A percentile compares a stretch with the other conserved stretches of the same genome.
Evolutionary conservation across 106 monocot species (phyloP).

Genomic region (Vanilla planifolia): DNA sequence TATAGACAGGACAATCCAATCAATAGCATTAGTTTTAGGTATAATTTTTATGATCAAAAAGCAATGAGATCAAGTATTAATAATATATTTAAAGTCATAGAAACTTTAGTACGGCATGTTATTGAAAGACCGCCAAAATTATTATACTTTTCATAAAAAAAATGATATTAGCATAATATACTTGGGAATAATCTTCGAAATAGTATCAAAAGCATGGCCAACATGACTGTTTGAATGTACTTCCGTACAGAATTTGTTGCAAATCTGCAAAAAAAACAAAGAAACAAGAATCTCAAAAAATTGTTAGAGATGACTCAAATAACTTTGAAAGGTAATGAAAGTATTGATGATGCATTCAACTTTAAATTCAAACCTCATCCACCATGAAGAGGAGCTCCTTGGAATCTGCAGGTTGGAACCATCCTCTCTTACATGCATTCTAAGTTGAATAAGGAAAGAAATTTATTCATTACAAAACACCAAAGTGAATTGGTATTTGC

Average conservation of each 20-base stretch:
- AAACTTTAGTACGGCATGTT: neutral
- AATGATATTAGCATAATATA: constrained; percentile 17
- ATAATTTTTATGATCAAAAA: too few relatives aligned
- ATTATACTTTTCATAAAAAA: neutral
- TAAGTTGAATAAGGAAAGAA: constrained; percentile 7
- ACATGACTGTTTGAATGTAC: constrained; percentile 6
- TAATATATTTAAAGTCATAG: too few relatives aligned
- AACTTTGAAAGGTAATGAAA: neutral
- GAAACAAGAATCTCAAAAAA: constrained; percentile 16
- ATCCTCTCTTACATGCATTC: constrained; percentile 20
- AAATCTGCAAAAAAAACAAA: constrained; percentile 25
- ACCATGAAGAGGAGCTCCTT: constrained; percentile 17
- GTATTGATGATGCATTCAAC: neutral
- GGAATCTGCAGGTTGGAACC: constrained; percentile 12
- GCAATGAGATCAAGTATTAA: too few relatives aligned
- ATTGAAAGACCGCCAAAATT: neutral
- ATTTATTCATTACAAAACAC: neutral
- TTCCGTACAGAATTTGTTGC: constrained; percentile 36
- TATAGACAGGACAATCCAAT: too few relatives aligned
- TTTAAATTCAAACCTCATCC: constrained; percentile 14
- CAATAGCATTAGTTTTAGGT: too few relatives aligned
- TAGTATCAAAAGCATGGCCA: constrained; percentile 18
- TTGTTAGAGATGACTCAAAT: too few relatives aligned
- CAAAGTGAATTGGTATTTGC: neutral
- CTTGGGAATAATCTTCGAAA: constrained; percentile 46